These are phyloP conservation scores for Zoysia japonica DNA, from an alignment of 176 grass and related monocot genomes.

Conservation along the genomic window DNA sequence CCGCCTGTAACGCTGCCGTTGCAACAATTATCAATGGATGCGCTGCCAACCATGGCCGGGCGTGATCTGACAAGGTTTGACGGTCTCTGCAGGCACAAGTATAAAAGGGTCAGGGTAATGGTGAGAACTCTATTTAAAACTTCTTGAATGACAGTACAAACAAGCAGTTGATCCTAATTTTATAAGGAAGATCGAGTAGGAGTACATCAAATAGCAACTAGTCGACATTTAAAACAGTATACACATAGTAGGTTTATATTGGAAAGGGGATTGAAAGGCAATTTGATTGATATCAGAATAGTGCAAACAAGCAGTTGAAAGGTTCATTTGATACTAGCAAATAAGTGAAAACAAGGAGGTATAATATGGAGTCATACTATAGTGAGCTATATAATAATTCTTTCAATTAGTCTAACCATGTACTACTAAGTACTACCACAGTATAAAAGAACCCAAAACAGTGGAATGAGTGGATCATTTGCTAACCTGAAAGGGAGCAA, in stretches of 20 bases:
- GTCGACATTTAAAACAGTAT: conserved; percentile 27
- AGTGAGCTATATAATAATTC: not conserved
- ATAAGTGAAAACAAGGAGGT: conserved; percentile 12
- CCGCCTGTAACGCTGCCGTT: not conserved
- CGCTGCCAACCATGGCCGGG: conserved; percentile 26
- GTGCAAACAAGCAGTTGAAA: not conserved
- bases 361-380: not conserved
- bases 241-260: conserved; percentile 15
- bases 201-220: conserved; percentile 28
- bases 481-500: conserved; percentile 38
- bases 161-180: conserved; percentile 39
- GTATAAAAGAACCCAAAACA: not conserved
- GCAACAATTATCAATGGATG: conserved; percentile 41
- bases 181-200: not conserved
- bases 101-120: no score
- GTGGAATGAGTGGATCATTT: not conserved
- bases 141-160: conserved; percentile 69
- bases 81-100: no score
- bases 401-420: conserved; percentile 5
- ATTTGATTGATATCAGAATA: not conserved
- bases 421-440: not conserved
- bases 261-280: not conserved
- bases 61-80: conserved; percentile 36
- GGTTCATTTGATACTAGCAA: not conserved
- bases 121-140: conserved; percentile 26